Evolutionary conservation across 2,329 filamentous ascomycete genomes (phyloP), one percentile per base, ranked within the genome.

Genomic region (Aspergillus brasiliensis): DNA sequence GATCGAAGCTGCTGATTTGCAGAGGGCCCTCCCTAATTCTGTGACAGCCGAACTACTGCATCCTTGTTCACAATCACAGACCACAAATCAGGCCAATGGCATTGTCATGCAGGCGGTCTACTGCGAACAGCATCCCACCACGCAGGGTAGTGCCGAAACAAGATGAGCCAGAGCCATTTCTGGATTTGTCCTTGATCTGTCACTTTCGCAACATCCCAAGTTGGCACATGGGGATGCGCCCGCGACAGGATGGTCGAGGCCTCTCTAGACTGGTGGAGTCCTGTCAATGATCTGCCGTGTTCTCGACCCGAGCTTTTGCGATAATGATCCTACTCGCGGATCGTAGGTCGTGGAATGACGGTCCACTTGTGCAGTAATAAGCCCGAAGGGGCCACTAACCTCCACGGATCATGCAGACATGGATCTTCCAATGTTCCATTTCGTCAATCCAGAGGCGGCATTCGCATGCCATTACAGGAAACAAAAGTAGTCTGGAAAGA

Each of bases 31-130:
- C n/a, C 17, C 31, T 23, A 25, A 21, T 27, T 42, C 17, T 44
- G 27, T 55, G 52, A 55, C 52, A 31, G 38, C 25, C 52, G 38
- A 44, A 46, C 52, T 55, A 55, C 52, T 55, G 52, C 52, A 28
- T 42, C 52, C 40, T 44, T 44, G 28, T 55, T 55, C 37, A 46
- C 40, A 55, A 31, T 34, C 27, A 28, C 19, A 51, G 28, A 34
- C 28, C 28, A 4, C 28, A 34, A 34, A 11, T 11, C 28, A 34
- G 37, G 27, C 23, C 55, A 42, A 57, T 55, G 27, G 52, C 52
- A 55, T 55, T 55, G 52, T 46, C 52, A 55, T 55, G 38, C 25
- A 55, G 19, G 52, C 44, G n/a, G 52, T 17, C 28, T 44, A 17
- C 38, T 55, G 52, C 44, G 52, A 46, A 55, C 38, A 15, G 10